These are phyloP conservation scores for Fragilaria crotonensis DNA, from an alignment of 108 stramenopile species.

Conservation along the genomic window DNA sequence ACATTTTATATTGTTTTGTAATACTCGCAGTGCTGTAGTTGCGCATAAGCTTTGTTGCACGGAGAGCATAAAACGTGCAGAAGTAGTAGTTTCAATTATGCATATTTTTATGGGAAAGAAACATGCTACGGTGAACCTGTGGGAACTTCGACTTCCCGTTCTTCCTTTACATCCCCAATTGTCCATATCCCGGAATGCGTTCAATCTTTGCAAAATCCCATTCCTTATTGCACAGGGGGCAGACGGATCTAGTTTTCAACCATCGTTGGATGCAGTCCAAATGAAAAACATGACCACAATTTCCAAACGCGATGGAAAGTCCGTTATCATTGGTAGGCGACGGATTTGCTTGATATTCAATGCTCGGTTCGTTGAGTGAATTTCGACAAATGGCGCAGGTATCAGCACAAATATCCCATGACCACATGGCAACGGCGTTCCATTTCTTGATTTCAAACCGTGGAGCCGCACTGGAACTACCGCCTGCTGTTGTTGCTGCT, in stretches of 20 bases:
- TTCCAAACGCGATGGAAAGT: constrained; percentile 95
- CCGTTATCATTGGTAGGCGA: constrained; percentile 97
- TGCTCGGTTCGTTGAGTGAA: constrained; percentile 97
- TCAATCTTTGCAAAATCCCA: constrained; percentile 99
- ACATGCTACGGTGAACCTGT: too few relatives aligned
- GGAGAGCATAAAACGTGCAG: too few relatives aligned
- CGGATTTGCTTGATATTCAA: constrained; percentile 99
- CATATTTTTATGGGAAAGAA: too few relatives aligned
- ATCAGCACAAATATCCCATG: constrained; percentile 98
- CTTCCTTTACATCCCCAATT: constrained; percentile 39
- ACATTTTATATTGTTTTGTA: too few relatives aligned
- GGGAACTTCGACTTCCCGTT: too few relatives aligned
- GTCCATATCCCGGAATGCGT: constrained; percentile 88
- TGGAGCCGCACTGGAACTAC: constrained; percentile 35
- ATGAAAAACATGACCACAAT: constrained; percentile 99
- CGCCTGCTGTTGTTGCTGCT: too few relatives aligned
- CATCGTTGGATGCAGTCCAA: constrained; percentile 99
- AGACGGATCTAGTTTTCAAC: constrained; percentile 94
- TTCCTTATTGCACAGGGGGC: constrained; percentile 98
- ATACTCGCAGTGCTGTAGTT: too few relatives aligned
- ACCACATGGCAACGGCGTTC: constrained; percentile 99
- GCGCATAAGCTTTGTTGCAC: too few relatives aligned
- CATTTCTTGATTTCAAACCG: constrained; percentile 94
- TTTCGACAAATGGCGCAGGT: constrained; percentile 99
- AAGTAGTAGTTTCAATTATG: too few relatives aligned